Base-by-base conservation (phyloP, 768 basidiomycete genomes). In the Lactarius hengduanensis region DNA sequence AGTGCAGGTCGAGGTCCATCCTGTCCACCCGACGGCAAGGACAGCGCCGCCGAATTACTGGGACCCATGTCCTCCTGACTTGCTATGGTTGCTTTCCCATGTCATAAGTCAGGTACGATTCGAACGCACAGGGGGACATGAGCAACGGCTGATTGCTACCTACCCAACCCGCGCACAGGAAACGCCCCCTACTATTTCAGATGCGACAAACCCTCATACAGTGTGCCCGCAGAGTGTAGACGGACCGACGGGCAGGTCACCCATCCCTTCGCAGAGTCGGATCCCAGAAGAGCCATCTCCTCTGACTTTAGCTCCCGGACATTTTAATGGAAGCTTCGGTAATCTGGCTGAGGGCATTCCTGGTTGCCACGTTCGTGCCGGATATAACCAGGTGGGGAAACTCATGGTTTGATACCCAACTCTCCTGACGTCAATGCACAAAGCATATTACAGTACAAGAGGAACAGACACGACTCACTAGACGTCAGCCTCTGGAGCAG, bases 311-410 rank as follows among this genome's bases (percentile, higher is more conserved):
- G 11, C 53, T 26, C 7, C 57, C 8, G 38, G 1, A 2, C 3
- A 16, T 10, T 40, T 20, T 10, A 4, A 26, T 34, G 26, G 15
- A 38, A 47, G n/a, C 28, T 9, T 50, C 3, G 9, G 45, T n/a
- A 22, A 32, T 32, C 45, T 5, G 32, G 9, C 32, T 5, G 34
- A n/a, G 55, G 7, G 34, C 34, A 34, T 34, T 26, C 7, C 54
- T 18, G 40, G 36, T 43, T 32, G 45, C 16, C 54, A 30, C 26
- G 45, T 30, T 38, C 5, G 8, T 5, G 34, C 54, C 7, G 28
- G 55, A 34, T 15, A n/a, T 10, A 34, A 32, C 11, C 41, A 47
- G 60, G 61, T 66, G 36, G 45, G 60, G 16, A 13, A 40, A 38
- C 18, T 4, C 16, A 20, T 34, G 2, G 6, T 32, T 6, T 50